phyloP scores from a whole-genome alignment of 257 asterid species.

The Ilex asprella region DNA sequence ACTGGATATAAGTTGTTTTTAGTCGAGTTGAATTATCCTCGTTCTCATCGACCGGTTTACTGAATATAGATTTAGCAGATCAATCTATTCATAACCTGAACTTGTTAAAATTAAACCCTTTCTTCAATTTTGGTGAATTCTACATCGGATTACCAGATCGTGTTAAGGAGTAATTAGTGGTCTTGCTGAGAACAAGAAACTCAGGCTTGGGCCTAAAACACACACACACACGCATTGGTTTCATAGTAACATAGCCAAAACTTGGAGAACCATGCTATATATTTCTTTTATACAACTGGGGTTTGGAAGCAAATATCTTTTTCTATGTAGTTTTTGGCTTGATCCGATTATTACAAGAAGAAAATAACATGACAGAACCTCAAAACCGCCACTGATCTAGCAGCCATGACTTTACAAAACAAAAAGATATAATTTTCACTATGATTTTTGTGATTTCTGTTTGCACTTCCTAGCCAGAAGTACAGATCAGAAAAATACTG shows the following conservation, averaged over 20 bases:
- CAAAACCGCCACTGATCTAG: slow-evolving; percentile 44
- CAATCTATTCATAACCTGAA: too few species aligned
- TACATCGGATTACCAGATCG: too few species aligned
- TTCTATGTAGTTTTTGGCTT: slow-evolving; percentile 7
- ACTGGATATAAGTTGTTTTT: too few species aligned
- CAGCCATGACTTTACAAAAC: slow-evolving; percentile 15
- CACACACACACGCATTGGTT: too few species aligned
- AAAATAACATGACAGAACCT: slow-evolving; percentile 30
- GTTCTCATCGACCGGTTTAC: too few species aligned
- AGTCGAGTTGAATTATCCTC: too few species aligned
- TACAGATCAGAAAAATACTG: slow-evolving; percentile 15
- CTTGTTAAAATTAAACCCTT: too few species aligned
- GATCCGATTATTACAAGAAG: slow-evolving; percentile 32
- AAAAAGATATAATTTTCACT: slow-evolving; percentile 15
- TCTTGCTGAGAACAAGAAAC: too few species aligned
- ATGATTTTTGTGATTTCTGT: slow-evolving; percentile 10
- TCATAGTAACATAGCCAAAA: slow-evolving; percentile 6
- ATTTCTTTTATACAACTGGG: slow-evolving; percentile 15
- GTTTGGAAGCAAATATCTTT: slow-evolving; percentile 11
- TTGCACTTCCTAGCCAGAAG: slow-evolving; percentile 24
- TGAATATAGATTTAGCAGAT: too few species aligned
- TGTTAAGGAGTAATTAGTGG: too few species aligned
- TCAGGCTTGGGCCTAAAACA: too few species aligned
- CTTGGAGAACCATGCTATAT: slow-evolving; percentile 5
- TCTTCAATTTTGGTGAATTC: too few species aligned